phyloP scores from a whole-genome alignment of 2,329 filamentous ascomycete genomes.

The Fusarium fujikuroi region DNA sequence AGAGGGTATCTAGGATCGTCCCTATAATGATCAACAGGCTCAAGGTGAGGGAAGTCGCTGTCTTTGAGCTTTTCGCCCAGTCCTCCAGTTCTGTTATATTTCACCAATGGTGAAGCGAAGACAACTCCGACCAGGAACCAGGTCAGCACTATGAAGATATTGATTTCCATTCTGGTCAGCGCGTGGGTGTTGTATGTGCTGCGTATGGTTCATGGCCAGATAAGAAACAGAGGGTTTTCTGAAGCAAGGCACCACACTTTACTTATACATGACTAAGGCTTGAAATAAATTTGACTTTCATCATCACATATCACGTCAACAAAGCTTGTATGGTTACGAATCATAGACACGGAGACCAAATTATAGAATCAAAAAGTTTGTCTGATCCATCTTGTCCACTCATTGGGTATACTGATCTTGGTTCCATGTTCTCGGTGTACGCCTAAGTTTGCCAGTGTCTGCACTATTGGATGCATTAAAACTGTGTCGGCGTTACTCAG shows the following conservation, averaged over 20 bases:
- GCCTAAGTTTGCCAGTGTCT: not conserved
- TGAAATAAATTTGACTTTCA: not conserved
- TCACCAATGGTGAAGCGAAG: not conserved
- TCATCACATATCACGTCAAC: not conserved
- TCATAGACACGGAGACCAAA: not conserved
- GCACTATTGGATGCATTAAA: too few species aligned
- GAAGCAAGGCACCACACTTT: not conserved
- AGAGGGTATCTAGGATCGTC: not conserved
- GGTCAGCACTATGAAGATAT: not conserved
- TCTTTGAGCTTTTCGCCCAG: not conserved
- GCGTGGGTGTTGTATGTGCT: not conserved
- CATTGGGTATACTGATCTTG: not conserved
- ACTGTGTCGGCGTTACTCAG: not conserved
- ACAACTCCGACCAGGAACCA: not conserved
- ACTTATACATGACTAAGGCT: not conserved
- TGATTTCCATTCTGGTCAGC: not conserved
- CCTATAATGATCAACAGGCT: not conserved
- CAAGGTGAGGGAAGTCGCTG: not conserved
- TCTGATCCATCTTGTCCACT: not conserved
- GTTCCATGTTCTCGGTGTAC: not conserved
- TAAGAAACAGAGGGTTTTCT: not conserved
- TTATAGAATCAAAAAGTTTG: not conserved
- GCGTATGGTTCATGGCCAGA: not conserved
- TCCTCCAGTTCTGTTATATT: not conserved
- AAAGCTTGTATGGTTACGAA: not conserved